A percentile compares a stretch with the other conserved stretches of the same genome.
phyloP scores from a whole-genome alignment of 2,329 filamentous ascomycete species.

The Exophiala sp. region DNA sequence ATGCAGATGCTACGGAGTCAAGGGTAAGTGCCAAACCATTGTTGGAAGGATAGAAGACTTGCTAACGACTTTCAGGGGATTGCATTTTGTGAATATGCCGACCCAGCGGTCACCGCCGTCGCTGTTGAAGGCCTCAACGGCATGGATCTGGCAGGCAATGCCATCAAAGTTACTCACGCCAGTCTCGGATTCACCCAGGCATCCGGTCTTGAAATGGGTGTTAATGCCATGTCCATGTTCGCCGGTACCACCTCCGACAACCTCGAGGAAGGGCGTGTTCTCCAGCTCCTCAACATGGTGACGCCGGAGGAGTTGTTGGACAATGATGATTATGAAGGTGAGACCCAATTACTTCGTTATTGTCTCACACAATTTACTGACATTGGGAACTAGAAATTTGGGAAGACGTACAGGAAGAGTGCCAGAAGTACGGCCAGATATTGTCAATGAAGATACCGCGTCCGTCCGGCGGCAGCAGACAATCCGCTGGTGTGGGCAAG shows the following conservation, averaged over 20 bases:
- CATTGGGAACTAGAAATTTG: slow-evolving; percentile 72
- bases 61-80: slow-evolving; percentile 63
- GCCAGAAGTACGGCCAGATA: slow-evolving; percentile 81
- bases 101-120: slow-evolving; percentile 70
- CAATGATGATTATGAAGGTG: slow-evolving; percentile 91
- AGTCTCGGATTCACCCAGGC: slow-evolving; percentile 94
- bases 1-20: slow-evolving; percentile 78
- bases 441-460: slow-evolving; percentile 89
- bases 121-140: slow-evolving; percentile 88
- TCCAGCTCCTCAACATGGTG: slow-evolving; percentile 98
- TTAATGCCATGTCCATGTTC: slow-evolving; percentile 96
- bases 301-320: slow-evolving; percentile 93
- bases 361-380: background rate
- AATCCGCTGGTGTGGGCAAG: slow-evolving; percentile 89
- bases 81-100: slow-evolving; percentile 91
- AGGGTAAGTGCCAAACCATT: slow-evolving; percentile 57
- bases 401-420: slow-evolving; percentile 91
- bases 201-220: slow-evolving; percentile 85
- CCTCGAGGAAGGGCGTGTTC: slow-evolving; percentile 73
- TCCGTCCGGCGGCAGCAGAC: slow-evolving; percentile 75
- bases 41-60: background rate
- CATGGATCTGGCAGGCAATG: slow-evolving; percentile 86
- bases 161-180: slow-evolving; percentile 80
- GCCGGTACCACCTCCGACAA: slow-evolving; percentile 81
- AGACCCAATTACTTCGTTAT: slow-evolving; percentile 26